A percentile compares a stretch with the other conserved stretches of the same genome.
phyloP scores from a whole-genome alignment of 352 stramenopile genomes.

The Pythium apleroticum region DNA sequence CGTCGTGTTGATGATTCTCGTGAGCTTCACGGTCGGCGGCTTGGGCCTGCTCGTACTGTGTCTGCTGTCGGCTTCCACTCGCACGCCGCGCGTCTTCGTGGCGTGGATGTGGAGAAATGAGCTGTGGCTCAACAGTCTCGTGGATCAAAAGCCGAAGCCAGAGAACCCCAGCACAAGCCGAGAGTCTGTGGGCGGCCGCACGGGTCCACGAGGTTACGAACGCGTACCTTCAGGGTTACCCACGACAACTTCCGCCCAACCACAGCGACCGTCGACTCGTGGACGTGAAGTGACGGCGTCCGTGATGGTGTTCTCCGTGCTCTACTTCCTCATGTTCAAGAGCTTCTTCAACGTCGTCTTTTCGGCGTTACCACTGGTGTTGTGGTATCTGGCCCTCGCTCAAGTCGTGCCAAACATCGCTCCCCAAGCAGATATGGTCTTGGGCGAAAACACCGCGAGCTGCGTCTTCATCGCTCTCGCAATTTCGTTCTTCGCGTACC shows the following conservation, averaged over 20 bases:
- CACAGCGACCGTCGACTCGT: slow-evolving; percentile 10
- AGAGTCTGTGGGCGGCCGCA: neutral
- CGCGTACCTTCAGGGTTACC: slow-evolving; percentile 2
- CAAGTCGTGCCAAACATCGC: slow-evolving; percentile 37
- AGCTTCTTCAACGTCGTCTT: slow-evolving; percentile 62
- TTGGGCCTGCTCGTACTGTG: slow-evolving; percentile 50
- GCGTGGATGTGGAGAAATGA: slow-evolving; percentile 59
- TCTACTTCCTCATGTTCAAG: slow-evolving; percentile 77
- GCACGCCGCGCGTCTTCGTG: slow-evolving; percentile 41
- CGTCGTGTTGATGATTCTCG: slow-evolving; percentile 34
- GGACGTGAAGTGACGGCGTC: slow-evolving; percentile 51
- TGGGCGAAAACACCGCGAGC: slow-evolving; percentile 15
- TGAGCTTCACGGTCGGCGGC: slow-evolving; percentile 37
- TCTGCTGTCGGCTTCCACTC: slow-evolving; percentile 37
- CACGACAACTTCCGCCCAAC: neutral
- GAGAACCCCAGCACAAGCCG: neutral
- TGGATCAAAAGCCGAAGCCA: slow-evolving; percentile 28
- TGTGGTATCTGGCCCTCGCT: slow-evolving; percentile 45
- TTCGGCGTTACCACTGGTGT: slow-evolving; percentile 38
- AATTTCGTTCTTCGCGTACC: slow-evolving; percentile 62
- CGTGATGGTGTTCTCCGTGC: slow-evolving; percentile 61
- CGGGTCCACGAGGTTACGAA: neutral
- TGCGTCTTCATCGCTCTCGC: slow-evolving; percentile 47
- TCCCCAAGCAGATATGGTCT: slow-evolving; percentile 9
- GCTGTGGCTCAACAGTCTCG: slow-evolving; percentile 44